Evolutionary conservation across 2,329 filamentous ascomycete genomes (phyloP), one percentile per base, ranked within the genome.

Genomic region (Pseudogymnoascus sp.): DNA sequence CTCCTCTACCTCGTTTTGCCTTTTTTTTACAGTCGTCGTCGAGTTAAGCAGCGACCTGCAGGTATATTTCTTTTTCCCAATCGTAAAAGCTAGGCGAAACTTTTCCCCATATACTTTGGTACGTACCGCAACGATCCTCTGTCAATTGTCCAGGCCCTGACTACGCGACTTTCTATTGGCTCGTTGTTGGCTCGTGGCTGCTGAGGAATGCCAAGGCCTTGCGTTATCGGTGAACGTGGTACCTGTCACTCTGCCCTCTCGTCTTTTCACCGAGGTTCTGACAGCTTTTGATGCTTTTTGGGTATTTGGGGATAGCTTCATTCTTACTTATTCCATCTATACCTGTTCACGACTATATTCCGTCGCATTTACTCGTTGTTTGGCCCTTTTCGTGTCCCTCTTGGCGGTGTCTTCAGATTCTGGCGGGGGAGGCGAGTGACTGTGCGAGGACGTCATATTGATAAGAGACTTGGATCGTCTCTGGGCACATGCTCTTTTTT

Each of bases 1-100:
- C 66, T 73, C 77, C 61, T 74, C 76, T 45, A 74, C 75, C 68
- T 66, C 78, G 61, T 26, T 18, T 42, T 51, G 26, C 60, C 34
- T 62, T 14, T 23, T 62, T 42, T 34, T 45, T 42, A 45, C 21
- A 62, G 60, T 34, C 60, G 60, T 45, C 60, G 37, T 62, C 60
- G 37, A 62, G 36, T 51, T 51, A 42, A 61, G 59, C 47, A 54
- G 47, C 47, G 47, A 54, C 47, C 47, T 54, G 47, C 47, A 54
- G 47, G 47, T 54, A 54, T 54, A 54, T 54, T 54, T 54, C 47
- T 54, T 54, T 54, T 54, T 54, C 47, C 47, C 47, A 54, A 54
- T 54, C 47, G 47, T 34, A 54, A 54, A 54, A 54, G 47, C 47
- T 54, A 37, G 59, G 34, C 34, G 59, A 60, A 60, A 60, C 59